Conservation (phyloP, 768 basidiomycete species). For the button mushroom (Agaricus bisporus) region DNA sequence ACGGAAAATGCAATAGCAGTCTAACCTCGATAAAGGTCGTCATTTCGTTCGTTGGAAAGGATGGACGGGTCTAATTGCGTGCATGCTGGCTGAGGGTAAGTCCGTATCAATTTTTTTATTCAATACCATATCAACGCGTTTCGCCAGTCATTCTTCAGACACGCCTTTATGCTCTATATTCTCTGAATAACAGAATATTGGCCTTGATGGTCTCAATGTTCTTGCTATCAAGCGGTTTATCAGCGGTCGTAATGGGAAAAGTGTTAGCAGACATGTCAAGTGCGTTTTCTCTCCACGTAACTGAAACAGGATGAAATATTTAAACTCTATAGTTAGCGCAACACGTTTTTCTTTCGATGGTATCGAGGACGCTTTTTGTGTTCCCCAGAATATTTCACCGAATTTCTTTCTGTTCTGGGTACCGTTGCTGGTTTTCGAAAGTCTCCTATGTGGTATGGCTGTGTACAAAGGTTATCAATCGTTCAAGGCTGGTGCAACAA, state of each 20-base stretch:
- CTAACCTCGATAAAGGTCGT: constrained; percentile 23
- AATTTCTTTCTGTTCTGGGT: constrained; percentile 57
- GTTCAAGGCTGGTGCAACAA: constrained; percentile 27
- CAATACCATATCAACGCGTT: not conserved
- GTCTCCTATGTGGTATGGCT: constrained; percentile 43
- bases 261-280: constrained; percentile 35
- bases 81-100: constrained; percentile 51
- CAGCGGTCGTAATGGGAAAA: constrained; percentile 43
- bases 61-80: constrained; percentile 48
- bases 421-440: constrained; percentile 50
- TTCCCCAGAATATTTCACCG: constrained; percentile 28
- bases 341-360: constrained; percentile 7
- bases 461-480: constrained; percentile 44
- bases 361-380: constrained; percentile 33
- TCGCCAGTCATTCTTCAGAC: constrained; percentile 50
- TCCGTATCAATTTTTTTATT: not conserved
- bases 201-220: constrained; percentile 38
- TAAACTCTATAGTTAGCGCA: constrained; percentile 16
- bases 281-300: constrained; percentile 13
- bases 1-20: not conserved
- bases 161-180: constrained; percentile 58
- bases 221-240: constrained; percentile 29
- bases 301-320: not conserved
- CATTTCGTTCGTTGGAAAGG: constrained; percentile 55
- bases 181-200: constrained; percentile 44